Evolutionary conservation across 1,139 yeast species (phyloP).

Genomic region (Taphrina betulina): DNA sequence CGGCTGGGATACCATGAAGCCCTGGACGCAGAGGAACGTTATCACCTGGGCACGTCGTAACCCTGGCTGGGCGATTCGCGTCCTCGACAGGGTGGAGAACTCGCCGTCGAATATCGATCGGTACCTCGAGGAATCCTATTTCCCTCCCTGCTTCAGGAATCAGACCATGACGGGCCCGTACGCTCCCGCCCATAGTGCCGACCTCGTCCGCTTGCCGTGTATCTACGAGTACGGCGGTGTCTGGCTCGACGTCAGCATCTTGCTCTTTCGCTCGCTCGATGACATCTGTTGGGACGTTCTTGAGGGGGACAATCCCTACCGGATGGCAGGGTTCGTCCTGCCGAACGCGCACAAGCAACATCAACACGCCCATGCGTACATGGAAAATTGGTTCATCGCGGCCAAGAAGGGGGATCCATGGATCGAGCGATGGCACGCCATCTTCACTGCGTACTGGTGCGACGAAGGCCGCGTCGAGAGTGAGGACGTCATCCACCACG

Average conservation of each 20-base stretch:
- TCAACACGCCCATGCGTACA: constrained; percentile 8
- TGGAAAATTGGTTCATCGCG: constrained; percentile 25
- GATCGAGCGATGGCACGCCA: constrained; percentile 11
- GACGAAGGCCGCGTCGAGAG: background rate
- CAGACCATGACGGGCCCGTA: constrained; percentile 13
- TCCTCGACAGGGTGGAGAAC: constrained; percentile 8
- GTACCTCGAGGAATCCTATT: background rate
- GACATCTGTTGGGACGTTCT: constrained; percentile 9
- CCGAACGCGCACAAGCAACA: constrained; percentile 7
- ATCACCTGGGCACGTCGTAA: constrained; percentile 3
- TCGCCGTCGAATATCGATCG: constrained; percentile 13
- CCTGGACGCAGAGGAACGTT: constrained; percentile 16
- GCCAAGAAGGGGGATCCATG: background rate
- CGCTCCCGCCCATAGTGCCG: constrained; percentile 17
- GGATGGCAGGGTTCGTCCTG: constrained; percentile 15
- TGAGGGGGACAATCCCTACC: background rate
- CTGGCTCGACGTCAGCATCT: constrained; percentile 25
- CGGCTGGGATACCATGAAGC: constrained; percentile 3
- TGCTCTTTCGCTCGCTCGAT: constrained; percentile 10
- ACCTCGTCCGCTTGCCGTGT: constrained; percentile 13
- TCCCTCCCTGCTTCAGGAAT: constrained; percentile 9
- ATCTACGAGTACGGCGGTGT: constrained; percentile 14
- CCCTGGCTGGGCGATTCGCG: constrained; percentile 7
- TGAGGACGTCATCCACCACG: background rate
- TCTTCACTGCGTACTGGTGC: constrained; percentile 13